phyloP scores from a whole-genome alignment of 371 early-diverging fungal species.

The Smittium culicis region DNA sequence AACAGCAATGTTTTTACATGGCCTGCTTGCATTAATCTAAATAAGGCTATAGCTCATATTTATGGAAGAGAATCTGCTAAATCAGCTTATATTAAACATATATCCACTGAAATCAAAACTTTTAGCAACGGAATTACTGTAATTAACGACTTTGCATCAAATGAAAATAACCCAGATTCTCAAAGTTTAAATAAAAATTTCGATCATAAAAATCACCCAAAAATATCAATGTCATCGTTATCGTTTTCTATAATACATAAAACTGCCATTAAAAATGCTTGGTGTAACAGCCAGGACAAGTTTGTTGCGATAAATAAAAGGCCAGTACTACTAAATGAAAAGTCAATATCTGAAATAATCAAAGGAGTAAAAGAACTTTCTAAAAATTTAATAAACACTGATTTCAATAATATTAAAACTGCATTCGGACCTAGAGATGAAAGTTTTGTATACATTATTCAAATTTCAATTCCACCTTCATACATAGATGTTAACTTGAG shows the following conservation, averaged over 20 bases:
- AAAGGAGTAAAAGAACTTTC: too few relatives aligned
- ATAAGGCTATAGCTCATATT: not conserved
- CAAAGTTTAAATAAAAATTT: too few relatives aligned
- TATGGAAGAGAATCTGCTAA: not conserved
- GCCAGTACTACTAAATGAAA: not conserved
- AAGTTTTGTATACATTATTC: not conserved
- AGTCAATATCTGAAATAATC: too few relatives aligned
- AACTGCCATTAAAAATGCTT: not conserved
- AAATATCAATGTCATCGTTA: not conserved
- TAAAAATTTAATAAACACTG: too few relatives aligned
- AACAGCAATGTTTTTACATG: not conserved
- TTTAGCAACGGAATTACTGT: not conserved
- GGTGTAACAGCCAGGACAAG: not conserved
- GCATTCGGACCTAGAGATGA: too few relatives aligned
- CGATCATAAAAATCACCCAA: too few relatives aligned
- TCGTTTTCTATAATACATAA: not conserved
- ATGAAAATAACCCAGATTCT: not conserved
- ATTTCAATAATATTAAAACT: too few relatives aligned
- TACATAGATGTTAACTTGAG: not conserved
- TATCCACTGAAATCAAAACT: not conserved
- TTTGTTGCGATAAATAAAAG: not conserved
- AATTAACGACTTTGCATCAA: not conserved
- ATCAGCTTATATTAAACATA: too few relatives aligned
- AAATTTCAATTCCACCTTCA: not conserved
- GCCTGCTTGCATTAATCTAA: not conserved